Percentiles rank a stretch among this genome's conserved stretches.
Conservation (phyloP, 768 basidiomycete genomes). For the Phlebiopsis gigantea region DNA sequence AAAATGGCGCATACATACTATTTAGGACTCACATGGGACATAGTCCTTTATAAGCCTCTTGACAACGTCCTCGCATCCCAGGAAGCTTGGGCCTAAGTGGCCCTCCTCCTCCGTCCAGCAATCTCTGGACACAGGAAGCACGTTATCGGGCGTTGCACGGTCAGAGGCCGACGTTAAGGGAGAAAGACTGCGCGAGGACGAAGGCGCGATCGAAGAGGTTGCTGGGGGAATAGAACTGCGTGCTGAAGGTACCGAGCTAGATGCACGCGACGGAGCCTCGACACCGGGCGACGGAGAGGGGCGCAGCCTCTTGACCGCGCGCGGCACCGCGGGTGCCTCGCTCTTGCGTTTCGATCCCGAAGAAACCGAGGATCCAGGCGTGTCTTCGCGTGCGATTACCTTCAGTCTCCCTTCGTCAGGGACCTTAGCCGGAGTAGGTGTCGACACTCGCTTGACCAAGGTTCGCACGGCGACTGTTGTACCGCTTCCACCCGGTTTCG, state of each 20-base stretch:
- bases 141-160: conserved; percentile 31
- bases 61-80: conserved; percentile 66
- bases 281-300: conserved; percentile 14
- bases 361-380: conserved; percentile 18
- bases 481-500: conserved; percentile 16
- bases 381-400: conserved; percentile 17
- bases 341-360: conserved; percentile 19
- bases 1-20: neutral
- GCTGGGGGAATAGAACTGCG: conserved; percentile 9
- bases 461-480: conserved; percentile 15
- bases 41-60: conserved; percentile 59
- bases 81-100: conserved; percentile 42
- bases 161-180: neutral
- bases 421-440: conserved; percentile 4
- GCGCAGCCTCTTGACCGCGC: conserved; percentile 19
- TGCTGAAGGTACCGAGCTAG: conserved; percentile 14
- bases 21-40: conserved; percentile 53
- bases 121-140: conserved; percentile 34
- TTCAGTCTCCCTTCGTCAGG: conserved; percentile 17
- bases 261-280: conserved; percentile 17
- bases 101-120: conserved; percentile 54
- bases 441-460: conserved; percentile 25
- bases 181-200: conserved; percentile 16
- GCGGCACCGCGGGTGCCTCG: neutral
- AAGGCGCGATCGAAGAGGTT: conserved; percentile 11